Percentiles rank a stretch among this genome's conserved stretches.
phyloP scores from a whole-genome alignment of 306 rosid species.

The Fragaria nilgerrensis region DNA sequence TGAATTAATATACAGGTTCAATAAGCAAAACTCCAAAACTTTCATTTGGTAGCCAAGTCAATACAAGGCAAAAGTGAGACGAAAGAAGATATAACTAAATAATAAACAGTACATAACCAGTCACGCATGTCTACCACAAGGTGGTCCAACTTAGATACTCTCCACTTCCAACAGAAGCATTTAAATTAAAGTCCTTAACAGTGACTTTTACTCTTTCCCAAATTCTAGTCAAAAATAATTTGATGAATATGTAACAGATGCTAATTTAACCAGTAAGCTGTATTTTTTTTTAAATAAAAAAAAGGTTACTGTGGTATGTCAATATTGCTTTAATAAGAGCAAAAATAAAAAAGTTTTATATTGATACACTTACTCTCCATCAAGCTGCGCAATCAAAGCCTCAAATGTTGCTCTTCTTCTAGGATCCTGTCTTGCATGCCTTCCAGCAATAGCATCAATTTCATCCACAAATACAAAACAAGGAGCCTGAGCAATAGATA shows the following conservation, averaged over 20 bases:
- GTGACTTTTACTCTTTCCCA: background rate
- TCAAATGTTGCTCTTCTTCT: conserved; percentile 91
- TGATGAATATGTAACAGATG: background rate
- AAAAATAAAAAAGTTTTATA: conserved; percentile 6
- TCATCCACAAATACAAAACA: conserved; percentile 94
- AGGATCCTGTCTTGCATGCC: conserved; percentile 90
- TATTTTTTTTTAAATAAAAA: no score
- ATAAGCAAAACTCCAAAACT: background rate
- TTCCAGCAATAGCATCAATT: conserved; percentile 98
- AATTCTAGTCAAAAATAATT: background rate
- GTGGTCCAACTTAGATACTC: background rate
- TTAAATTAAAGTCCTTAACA: background rate
- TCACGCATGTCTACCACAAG: background rate
- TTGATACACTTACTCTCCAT: conserved; percentile 79
- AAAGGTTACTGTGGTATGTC: background rate
- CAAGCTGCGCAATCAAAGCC: conserved; percentile 90
- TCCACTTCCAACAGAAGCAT: background rate
- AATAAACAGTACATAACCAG: background rate
- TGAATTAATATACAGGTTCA: background rate
- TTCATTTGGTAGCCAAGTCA: background rate
- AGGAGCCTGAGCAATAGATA: conserved; percentile 64
- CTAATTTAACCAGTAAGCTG: background rate
- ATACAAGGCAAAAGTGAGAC: background rate
- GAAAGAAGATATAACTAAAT: background rate
- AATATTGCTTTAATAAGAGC: background rate